Base-by-base conservation (phyloP, 108 stramenopile species). In the Heterococcus sp. region DNA sequence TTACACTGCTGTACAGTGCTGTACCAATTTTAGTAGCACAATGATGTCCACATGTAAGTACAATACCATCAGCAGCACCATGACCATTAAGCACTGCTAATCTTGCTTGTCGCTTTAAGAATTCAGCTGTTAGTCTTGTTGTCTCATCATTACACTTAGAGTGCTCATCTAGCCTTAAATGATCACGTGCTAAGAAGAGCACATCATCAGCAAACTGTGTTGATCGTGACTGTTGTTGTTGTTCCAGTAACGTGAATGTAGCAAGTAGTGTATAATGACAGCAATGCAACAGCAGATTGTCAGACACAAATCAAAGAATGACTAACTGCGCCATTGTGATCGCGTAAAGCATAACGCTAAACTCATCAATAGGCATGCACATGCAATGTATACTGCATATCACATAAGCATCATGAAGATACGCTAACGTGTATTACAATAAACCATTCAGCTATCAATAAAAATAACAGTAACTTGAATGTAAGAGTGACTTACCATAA, bases 141-240 rank as follows among this genome's bases (percentile, higher is more conserved):
- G 78, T 80, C 65, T 80, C 72, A 29, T 80, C 78, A 8, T 32
- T 64, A 37, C 77, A 64, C 3, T 32, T 39, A 37, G 38, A 73
- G 72, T 80, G 76, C 75, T 84, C 75, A n/a, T 93, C 90, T 0
- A 95, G 89, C 1, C 95, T 91, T 2, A 97, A 89, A 75, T 95
- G 93, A 85, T 97, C 96, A 38, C 96, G 83, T 0, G 95, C 96
- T 35, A 95, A 86, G 88, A 95, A 97, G 32, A 97, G 80, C 27
- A 95, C 91, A 71, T 97, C 94, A 72, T 97, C 95, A 2, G 93
- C 87, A 84, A 95, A 95, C 39, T 93, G 89, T 26, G 65, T 72
- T 21, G 72, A 73, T 35, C 85, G 82, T 3, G 84, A 31, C 31
- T 69, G 68, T 5, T n/a, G n/a, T n/a, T n/a, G n/a, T n/a, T n/a